Conservation (phyloP, 345 rosid species). For the Bruguiera sexangula region DNA sequence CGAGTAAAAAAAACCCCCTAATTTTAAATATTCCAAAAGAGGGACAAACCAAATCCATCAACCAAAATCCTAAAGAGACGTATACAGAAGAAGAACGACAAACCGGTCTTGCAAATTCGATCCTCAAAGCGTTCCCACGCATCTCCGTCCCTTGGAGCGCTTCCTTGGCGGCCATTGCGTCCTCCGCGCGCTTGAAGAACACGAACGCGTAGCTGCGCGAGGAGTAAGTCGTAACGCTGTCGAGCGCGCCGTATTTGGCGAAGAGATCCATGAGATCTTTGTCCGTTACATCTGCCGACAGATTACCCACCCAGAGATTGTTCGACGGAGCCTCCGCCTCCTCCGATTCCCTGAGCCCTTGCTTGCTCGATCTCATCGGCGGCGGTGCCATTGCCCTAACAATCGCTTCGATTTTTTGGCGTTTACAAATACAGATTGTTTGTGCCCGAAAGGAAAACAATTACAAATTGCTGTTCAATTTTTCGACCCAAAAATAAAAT, state of each 20-base stretch:
- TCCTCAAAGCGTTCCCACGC: slow-evolving; percentile 61
- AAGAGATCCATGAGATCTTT: slow-evolving; percentile 63
- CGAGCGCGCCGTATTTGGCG: slow-evolving; percentile 61
- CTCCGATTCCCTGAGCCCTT: slow-evolving; percentile 26
- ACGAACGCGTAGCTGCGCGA: slow-evolving; percentile 74
- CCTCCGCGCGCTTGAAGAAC: slow-evolving; percentile 72
- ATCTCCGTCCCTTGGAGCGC: slow-evolving; percentile 61
- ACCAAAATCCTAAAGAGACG: slow-evolving; percentile 13
- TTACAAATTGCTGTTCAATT: too few relatives aligned
- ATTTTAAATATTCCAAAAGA: too few relatives aligned
- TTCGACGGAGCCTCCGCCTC: slow-evolving; percentile 46
- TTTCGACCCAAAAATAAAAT: too few relatives aligned
- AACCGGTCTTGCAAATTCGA: slow-evolving; percentile 99
- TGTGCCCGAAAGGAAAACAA: too few relatives aligned
- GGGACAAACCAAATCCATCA: neutral
- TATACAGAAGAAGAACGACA: slow-evolving; percentile 54
- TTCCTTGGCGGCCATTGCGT: slow-evolving; percentile 74
- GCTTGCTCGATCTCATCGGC: slow-evolving; percentile 28
- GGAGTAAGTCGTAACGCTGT: slow-evolving; percentile 60
- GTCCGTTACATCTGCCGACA: slow-evolving; percentile 54
- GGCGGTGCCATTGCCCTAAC: slow-evolving; percentile 36
- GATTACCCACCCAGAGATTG: slow-evolving; percentile 84
- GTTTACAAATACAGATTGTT: too few relatives aligned
- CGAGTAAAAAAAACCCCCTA: too few relatives aligned
- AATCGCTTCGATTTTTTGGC: too few relatives aligned